A percentile compares a stretch with the other conserved stretches of the same genome.
These are phyloP conservation scores for Fusarium caatingaense DNA, from an alignment of 2,329 filamentous ascomycete genomes.

Conservation along the genomic window DNA sequence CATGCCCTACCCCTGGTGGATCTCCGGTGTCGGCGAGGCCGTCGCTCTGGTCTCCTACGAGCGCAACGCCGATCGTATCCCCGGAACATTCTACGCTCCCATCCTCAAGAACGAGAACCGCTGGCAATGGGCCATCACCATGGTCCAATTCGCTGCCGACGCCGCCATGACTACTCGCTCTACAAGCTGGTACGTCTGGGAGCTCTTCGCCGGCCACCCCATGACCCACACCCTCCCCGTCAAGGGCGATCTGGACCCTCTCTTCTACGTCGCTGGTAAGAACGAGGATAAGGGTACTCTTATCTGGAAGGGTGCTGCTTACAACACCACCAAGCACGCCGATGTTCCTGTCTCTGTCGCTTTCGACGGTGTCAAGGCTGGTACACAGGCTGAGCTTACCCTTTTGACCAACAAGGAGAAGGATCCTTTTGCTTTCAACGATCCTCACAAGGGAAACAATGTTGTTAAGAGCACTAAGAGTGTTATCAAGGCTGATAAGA, in stretches of 20 bases:
- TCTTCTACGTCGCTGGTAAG: slow-evolving; percentile 63
- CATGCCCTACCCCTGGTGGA: slow-evolving; percentile 65
- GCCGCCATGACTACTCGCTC: slow-evolving; percentile 61
- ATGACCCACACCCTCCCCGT: slow-evolving; percentile 61
- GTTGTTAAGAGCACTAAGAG: slow-evolving; percentile 59
- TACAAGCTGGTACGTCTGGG: slow-evolving; percentile 63
- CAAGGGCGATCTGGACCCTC: slow-evolving; percentile 56
- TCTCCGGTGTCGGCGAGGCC: slow-evolving; percentile 70
- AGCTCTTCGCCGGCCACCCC: slow-evolving; percentile 59
- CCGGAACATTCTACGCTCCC: slow-evolving; percentile 64
- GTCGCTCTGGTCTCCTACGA: slow-evolving; percentile 74
- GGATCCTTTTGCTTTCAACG: slow-evolving; percentile 58
- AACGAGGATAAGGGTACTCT: slow-evolving; percentile 55
- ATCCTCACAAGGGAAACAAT: slow-evolving; percentile 58
- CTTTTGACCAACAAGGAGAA: slow-evolving; percentile 56
- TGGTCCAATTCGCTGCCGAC: slow-evolving; percentile 62
- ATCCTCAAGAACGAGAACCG: slow-evolving; percentile 62
- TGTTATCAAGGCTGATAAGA: slow-evolving; percentile 54
- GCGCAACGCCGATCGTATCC: slow-evolving; percentile 70
- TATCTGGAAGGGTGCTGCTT: slow-evolving; percentile 64
- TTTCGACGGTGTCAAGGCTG: slow-evolving; percentile 58
- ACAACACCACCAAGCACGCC: slow-evolving; percentile 61
- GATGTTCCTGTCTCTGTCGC: slow-evolving; percentile 58
- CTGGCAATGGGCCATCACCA: slow-evolving; percentile 65
- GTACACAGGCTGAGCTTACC: slow-evolving; percentile 57